These are phyloP conservation scores for Hypoxylon sp. DNA, from an alignment of 2,329 filamentous ascomycete species.

Conservation along the genomic window DNA sequence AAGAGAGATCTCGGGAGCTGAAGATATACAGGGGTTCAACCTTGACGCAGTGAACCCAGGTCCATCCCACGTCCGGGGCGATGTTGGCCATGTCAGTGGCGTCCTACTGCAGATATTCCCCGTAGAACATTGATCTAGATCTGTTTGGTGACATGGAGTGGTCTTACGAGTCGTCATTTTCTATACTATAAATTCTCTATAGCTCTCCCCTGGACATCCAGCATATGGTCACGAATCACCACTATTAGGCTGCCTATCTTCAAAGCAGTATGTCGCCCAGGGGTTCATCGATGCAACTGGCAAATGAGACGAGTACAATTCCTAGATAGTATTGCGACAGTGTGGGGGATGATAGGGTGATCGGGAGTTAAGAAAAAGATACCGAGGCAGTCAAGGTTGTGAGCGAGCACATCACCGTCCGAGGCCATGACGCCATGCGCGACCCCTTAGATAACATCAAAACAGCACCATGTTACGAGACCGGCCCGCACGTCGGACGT, in stretches of 20 bases:
- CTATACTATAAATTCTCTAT: not conserved
- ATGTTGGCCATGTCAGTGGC: not conserved
- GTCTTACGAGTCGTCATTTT: slow-evolving; percentile 7
- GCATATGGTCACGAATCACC: not conserved
- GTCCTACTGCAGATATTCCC: slow-evolving; percentile 17
- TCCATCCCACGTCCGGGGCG: slow-evolving; percentile 12
- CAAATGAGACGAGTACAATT: slow-evolving; percentile 5
- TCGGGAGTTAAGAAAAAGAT: slow-evolving; percentile 5
- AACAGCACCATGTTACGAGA: slow-evolving; percentile 10
- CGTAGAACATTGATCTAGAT: slow-evolving; percentile 23
- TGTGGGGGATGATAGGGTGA: slow-evolving; percentile 1
- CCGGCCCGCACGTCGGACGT: slow-evolving; percentile 1
- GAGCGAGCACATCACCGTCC: slow-evolving; percentile 30
- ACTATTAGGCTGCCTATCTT: not conserved
- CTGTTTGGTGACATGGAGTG: not conserved
- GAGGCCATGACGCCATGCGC: slow-evolving; percentile 30
- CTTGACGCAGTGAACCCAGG: not conserved
- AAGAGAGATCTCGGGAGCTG: slow-evolving; percentile 1
- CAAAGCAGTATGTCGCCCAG: not conserved
- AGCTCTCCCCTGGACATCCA: not conserved
- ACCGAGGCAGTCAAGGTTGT: slow-evolving; percentile 17
- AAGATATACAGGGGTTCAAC: slow-evolving; percentile 17
- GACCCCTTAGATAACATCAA: slow-evolving; percentile 25
- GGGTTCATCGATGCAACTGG: slow-evolving; percentile 1
- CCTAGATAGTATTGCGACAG: slow-evolving; percentile 13